A percentile compares a stretch with the other conserved stretches of the same genome.
phyloP scores from a whole-genome alignment of 2,329 filamentous ascomycete species.

The Aspergillus sp. region DNA sequence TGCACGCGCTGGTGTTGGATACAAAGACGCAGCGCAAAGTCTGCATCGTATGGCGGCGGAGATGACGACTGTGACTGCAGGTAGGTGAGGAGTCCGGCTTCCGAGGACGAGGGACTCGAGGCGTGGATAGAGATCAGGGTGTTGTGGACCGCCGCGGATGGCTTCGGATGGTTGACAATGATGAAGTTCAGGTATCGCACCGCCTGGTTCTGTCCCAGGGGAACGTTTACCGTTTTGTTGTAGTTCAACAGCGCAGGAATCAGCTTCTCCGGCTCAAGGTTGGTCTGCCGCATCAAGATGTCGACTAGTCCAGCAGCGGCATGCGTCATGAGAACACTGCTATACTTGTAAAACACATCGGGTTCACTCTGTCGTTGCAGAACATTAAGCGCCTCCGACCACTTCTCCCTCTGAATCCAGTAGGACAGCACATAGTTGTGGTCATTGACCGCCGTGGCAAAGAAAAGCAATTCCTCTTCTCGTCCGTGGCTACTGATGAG shows the following conservation, averaged over 20 bases:
- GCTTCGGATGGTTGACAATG: constrained; percentile 79
- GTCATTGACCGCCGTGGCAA: constrained; percentile 84
- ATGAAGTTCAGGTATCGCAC: constrained; percentile 91
- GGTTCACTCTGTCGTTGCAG: constrained; percentile 90
- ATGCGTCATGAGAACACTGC: constrained; percentile 93
- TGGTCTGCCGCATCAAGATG: constrained; percentile 86
- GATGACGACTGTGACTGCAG: constrained; percentile 88
- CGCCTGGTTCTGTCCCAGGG: constrained; percentile 80
- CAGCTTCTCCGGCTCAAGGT: constrained; percentile 80
- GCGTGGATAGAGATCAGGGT: constrained; percentile 96
- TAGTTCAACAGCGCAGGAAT: constrained; percentile 95
- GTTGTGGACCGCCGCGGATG: constrained; percentile 86
- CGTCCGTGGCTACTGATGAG: constrained; percentile 93
- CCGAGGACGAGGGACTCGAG: constrained; percentile 77
- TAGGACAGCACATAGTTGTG: constrained; percentile 94
- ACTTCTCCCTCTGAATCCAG: constrained; percentile 94
- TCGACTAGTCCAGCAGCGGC: constrained; percentile 85
- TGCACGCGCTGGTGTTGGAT: constrained; percentile 92
- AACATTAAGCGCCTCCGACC: constrained; percentile 81
- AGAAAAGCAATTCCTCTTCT: constrained; percentile 89
- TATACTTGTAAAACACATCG: constrained; percentile 94
- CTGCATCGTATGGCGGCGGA: constrained; percentile 83
- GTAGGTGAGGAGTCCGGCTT: constrained; percentile 82
- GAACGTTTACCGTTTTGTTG: constrained; percentile 69
- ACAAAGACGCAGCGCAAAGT: constrained; percentile 92